Conservation (phyloP, 2,329 filamentous ascomycete genomes). For the Nigrospora sphaerica region DNA sequence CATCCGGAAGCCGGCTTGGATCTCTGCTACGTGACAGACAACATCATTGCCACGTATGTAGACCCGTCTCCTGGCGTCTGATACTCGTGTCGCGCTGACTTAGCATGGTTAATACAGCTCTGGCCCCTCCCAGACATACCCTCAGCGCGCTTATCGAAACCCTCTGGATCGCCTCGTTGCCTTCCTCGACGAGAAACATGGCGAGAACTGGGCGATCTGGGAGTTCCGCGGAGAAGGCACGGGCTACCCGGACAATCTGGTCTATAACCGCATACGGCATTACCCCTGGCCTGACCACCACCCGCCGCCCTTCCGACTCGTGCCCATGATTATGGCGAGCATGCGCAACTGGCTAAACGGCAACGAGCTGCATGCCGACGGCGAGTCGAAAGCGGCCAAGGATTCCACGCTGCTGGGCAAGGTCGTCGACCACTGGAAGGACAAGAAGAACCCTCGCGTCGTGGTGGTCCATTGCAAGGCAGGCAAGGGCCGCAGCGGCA, state of each 20-base stretch:
- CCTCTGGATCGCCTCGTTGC: constrained; percentile 79
- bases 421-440: constrained; percentile 22
- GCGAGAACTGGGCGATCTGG: constrained; percentile 86
- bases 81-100: background rate
- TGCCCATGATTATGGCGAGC: constrained; percentile 82
- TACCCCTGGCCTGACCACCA: constrained; percentile 98
- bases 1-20: constrained; percentile 87
- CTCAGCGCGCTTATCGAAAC: constrained; percentile 88
- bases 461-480: constrained; percentile 96
- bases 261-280: constrained; percentile 79
- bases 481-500: constrained; percentile 89
- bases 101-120: constrained; percentile 52
- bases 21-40: constrained; percentile 89
- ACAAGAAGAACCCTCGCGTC: constrained; percentile 47
- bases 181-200: constrained; percentile 83
- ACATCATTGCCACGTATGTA: constrained; percentile 58
- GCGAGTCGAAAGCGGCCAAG: constrained; percentile 9
- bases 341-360: constrained; percentile 83
- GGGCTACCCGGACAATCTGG: constrained; percentile 85
- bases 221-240: constrained; percentile 96
- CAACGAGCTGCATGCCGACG: constrained; percentile 30
- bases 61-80: background rate
- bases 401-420: constrained; percentile 10
- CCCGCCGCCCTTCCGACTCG: constrained; percentile 82
- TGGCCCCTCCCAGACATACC: constrained; percentile 82